A percentile compares a stretch with the other conserved stretches of the same genome.
Conservation (phyloP, 1,284 basidiomycete genomes). For the Mycosarcoma mackinlayi region DNA sequence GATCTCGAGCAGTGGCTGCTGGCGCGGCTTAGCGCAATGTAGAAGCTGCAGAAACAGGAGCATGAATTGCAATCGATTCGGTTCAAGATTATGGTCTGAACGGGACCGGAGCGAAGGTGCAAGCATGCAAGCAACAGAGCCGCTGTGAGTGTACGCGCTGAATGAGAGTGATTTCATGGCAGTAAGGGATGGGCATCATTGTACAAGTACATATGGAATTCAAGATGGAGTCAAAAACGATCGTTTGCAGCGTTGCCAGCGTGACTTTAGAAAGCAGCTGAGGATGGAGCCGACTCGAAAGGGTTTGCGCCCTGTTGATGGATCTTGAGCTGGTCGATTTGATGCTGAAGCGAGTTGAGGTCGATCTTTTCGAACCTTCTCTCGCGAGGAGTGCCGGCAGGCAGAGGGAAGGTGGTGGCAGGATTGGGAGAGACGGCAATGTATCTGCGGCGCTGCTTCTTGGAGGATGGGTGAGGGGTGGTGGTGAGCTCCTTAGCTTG, state of each 20-base stretch:
- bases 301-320: slow-evolving; percentile 26
- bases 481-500: slow-evolving; percentile 40
- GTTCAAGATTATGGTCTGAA: too few species aligned
- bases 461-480: slow-evolving; percentile 58
- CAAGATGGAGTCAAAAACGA: too few species aligned
- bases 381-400: slow-evolving; percentile 42
- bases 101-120: too few species aligned
- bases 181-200: too few species aligned
- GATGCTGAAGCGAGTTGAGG: slow-evolving; percentile 51
- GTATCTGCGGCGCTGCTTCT: slow-evolving; percentile 57
- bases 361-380: slow-evolving; percentile 63
- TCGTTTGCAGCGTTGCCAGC: too few species aligned
- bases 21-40: slow-evolving; percentile 32
- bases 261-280: slow-evolving; percentile 16
- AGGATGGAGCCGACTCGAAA: slow-evolving; percentile 8
- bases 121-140: neutral
- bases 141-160: neutral
- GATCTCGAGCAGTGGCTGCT: slow-evolving; percentile 80
- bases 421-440: slow-evolving; percentile 61
- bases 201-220: slow-evolving; percentile 38
- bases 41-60: neutral
- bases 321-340: slow-evolving; percentile 51
- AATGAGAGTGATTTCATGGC: too few species aligned
- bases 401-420: slow-evolving; percentile 45
- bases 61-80: neutral